Base-by-base conservation (phyloP, 148 eudicot species). In the Persicaria tinctoria region DNA sequence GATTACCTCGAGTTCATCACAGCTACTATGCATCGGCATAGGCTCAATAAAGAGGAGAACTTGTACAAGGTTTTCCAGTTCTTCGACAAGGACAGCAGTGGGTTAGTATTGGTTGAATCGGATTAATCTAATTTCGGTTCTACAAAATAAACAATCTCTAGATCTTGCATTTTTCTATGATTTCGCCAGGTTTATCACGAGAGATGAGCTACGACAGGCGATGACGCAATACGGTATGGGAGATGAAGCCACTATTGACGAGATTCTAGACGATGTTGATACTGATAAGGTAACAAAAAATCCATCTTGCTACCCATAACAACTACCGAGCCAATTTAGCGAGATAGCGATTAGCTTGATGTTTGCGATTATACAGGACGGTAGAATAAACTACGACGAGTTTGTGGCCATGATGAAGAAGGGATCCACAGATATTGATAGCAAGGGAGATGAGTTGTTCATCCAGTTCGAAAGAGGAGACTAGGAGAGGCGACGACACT, bases 1-100 rank as follows among this genome's bases (percentile, higher is more conserved):
- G 98, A 93, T 82, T 90, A 89, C 83, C 82, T 80, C 56, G 98
- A 93, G 71, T 93, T 93, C 74, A 86, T 91, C 18, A 85, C 98
- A 7, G 98, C 92, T 51, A 93, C 98, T 46, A 93, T 91, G 97
- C 97, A 91, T 74, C 89, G 94, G 0, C 98, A 93, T 83, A 87
- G 88, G 77, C 86, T 91, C 45, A 96, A 93, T 41, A 91, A 78
- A 78, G 94, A 91, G 57, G 97, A 91, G 70, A 82, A 88, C 70
- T 76, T 93, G 82, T n/a, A 49, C 68, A 83, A 85, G 87, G 90
- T 91, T 70, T 93, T 93, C 70, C 82, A 77, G 75, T 89, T 70
- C 82, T 93, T 93, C 57, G 98, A 91, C 85, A 85, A 79, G 80
- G 98, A 93, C 78, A 44, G 54, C 77, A 93, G 86, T 46, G 98